Evolutionary conservation across 176 grass and related monocot genomes (phyloP).

Genomic region (Pontederia crassipes): DNA sequence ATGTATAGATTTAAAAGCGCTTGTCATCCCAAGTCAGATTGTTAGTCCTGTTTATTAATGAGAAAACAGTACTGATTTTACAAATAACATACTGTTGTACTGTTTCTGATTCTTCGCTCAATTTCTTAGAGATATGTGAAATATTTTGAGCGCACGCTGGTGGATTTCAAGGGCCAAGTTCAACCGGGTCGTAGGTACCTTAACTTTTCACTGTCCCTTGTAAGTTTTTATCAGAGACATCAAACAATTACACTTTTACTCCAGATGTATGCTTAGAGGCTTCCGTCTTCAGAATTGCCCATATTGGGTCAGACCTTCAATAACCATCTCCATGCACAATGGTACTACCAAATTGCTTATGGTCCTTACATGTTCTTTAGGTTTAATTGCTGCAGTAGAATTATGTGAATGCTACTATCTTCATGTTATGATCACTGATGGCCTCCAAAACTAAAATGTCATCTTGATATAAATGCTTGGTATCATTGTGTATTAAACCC

Average conservation of each 20-base stretch:
- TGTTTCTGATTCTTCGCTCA: not conserved
- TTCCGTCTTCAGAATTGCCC: conserved; percentile 18
- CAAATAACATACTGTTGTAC: not conserved
- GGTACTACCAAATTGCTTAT: not conserved
- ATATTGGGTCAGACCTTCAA: conserved; percentile 16
- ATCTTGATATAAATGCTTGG: not conserved
- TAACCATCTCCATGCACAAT: conserved; percentile 7
- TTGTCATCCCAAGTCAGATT: conserved; percentile 22
- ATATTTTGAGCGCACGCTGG: conserved; percentile 11
- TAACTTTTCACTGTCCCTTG: not conserved
- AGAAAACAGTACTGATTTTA: not conserved
- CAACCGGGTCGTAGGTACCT: conserved; percentile 3
- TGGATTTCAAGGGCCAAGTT: conserved; percentile 11
- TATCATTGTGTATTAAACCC: not conserved
- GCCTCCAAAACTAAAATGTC: no score
- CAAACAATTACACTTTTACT: not conserved
- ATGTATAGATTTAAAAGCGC: conserved; percentile 11
- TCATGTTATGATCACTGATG: no score
- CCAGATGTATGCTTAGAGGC: conserved; percentile 16
- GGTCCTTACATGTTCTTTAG: no score
- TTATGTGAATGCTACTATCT: no score
- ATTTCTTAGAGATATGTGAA: conserved; percentile 13
- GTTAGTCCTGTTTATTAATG: conserved; percentile 8
- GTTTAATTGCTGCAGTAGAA: no score
- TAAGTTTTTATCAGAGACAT: not conserved